These are phyloP conservation scores for Mallotus nudiflorus DNA, from an alignment of 345 rosid species.

Conservation along the genomic window DNA sequence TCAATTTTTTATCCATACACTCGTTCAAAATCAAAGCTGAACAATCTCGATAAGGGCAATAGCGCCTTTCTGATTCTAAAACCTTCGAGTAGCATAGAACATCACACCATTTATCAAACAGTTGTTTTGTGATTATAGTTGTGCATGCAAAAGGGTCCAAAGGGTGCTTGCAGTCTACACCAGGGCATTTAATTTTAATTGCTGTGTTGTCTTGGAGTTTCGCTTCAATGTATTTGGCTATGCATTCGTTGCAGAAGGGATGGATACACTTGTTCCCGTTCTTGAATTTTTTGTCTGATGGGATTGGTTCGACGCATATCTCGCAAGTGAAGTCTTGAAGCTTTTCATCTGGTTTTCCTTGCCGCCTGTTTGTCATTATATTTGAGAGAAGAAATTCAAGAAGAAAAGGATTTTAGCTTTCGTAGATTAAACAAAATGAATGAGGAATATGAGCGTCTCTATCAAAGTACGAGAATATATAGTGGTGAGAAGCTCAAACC, in stretches of 20 bases:
- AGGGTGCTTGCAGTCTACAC: constrained; percentile 12
- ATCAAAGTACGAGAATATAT: no score
- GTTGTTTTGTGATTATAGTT: constrained; percentile 1
- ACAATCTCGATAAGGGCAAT: constrained; percentile 29
- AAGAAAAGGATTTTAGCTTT: no score
- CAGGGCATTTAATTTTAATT: constrained; percentile 17
- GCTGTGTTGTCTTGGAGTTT: background rate
- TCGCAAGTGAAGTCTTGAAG: constrained; percentile 19
- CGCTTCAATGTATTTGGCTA: constrained; percentile 19
- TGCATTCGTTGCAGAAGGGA: constrained; percentile 19
- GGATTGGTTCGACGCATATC: constrained; percentile 14
- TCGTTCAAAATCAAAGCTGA: constrained; percentile 24
- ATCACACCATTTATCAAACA: constrained; percentile 23
- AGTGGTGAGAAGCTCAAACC: no score
- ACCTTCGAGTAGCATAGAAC: constrained; percentile 11
- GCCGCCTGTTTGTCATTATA: constrained; percentile 20
- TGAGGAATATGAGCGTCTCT: no score
- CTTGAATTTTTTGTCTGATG: constrained; percentile 9
- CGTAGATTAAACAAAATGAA: no score
- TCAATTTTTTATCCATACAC: constrained; percentile 12
- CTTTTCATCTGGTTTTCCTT: background rate
- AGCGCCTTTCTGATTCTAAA: constrained; percentile 16
- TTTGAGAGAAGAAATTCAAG: background rate
- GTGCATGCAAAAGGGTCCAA: constrained; percentile 18
- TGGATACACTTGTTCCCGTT: constrained; percentile 9